phyloP scores from a whole-genome alignment of 176 grass and related monocot species.

The Tuctoria greenei region DNA sequence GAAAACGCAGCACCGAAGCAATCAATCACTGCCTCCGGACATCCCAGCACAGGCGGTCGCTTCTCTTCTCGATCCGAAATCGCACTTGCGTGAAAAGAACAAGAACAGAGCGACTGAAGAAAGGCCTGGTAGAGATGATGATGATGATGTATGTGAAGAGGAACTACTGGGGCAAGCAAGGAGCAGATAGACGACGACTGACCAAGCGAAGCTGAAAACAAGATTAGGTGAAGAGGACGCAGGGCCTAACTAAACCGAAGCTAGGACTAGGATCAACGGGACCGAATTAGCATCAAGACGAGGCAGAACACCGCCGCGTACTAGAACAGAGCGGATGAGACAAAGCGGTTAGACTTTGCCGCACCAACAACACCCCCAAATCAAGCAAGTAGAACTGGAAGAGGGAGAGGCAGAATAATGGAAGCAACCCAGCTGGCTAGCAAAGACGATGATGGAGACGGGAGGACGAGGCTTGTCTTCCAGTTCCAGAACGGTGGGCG shows the following conservation, averaged over 20 bases:
- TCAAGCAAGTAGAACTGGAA: neutral
- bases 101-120: slow-evolving; percentile 23
- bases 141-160: slow-evolving; percentile 24
- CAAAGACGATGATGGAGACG: slow-evolving; percentile 8
- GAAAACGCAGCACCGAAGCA: slow-evolving; percentile 19
- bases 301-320: neutral
- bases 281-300: slow-evolving; percentile 31
- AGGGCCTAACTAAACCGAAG: slow-evolving; percentile 23
- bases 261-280: neutral
- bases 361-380: slow-evolving; percentile 10
- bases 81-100: neutral
- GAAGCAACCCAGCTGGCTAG: neutral
- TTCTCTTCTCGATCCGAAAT: slow-evolving; percentile 17
- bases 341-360: slow-evolving; percentile 27
- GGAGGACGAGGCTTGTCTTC: neutral
- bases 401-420: slow-evolving; percentile 13
- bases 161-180: slow-evolving; percentile 1
- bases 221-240: slow-evolving; percentile 50
- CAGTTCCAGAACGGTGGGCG: neutral
- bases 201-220: slow-evolving; percentile 52
- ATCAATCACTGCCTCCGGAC: slow-evolving; percentile 9
- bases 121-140: slow-evolving; percentile 17
- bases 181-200: slow-evolving; percentile 17
- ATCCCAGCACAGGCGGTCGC: slow-evolving; percentile 2
- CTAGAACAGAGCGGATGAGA: slow-evolving; percentile 30